Conservation (phyloP, 176 grass and related monocot genomes). For the Raddia guianensis region DNA sequence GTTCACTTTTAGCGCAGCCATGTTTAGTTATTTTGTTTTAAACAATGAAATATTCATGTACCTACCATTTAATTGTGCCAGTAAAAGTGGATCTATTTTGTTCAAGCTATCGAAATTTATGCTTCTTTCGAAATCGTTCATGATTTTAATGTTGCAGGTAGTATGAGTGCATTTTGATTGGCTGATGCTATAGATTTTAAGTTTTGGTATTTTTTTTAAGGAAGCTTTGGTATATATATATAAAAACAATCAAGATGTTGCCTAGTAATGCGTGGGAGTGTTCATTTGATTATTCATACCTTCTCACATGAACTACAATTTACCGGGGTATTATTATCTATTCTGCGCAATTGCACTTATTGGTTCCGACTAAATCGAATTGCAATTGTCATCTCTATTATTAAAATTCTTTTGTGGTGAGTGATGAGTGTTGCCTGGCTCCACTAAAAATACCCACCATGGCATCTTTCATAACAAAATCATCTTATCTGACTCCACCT, state of each 20-base stretch:
- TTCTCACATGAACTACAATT: no score
- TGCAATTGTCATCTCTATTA: no score
- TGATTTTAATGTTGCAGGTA: constrained; percentile 19
- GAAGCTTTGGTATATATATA: not conserved
- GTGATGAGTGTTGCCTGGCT: no score
- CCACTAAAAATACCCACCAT: no score
- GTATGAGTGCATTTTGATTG: not conserved
- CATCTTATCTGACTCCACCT: no score
- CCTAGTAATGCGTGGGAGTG: constrained; percentile 14
- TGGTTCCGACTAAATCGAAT: no score
- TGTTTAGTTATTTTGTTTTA: constrained; percentile 20
- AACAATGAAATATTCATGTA: not conserved
- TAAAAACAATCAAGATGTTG: not conserved
- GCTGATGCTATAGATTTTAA: not conserved
- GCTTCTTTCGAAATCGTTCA: not conserved
- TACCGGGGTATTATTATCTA: not conserved
- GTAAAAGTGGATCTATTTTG: not conserved
- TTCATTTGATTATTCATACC: constrained; percentile 20
- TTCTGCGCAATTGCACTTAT: not conserved
- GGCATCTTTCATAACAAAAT: no score
- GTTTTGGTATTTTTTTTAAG: not conserved
- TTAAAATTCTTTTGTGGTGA: no score
- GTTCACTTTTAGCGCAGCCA: constrained; percentile 2
- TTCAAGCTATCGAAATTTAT: constrained; percentile 1
- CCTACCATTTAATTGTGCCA: not conserved